Base-by-base conservation (phyloP, 1,284 basidiomycete species). In the Pulveroboletus sp. region DNA sequence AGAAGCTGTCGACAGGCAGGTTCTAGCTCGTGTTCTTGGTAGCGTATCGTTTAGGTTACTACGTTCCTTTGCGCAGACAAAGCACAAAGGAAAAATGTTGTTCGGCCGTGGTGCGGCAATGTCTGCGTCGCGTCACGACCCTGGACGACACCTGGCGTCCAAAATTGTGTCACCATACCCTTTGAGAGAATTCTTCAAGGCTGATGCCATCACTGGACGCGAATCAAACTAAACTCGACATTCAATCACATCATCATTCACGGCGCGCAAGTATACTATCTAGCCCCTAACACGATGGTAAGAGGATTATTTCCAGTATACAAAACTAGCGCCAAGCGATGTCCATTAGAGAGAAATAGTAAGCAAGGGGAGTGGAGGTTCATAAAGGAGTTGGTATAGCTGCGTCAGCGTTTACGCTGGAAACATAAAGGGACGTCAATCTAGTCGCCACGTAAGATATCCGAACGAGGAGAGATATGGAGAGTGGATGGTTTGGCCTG, bases 241-340 rank as follows among this genome's bases (percentile, higher is more conserved):
- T 49, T 38, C 10, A 36, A 49, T 20, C 33, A 31, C 31, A 52
- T 48, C 60, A 60, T 63, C 52, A 35, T 51, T 49, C 3, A 18
- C 40, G 38, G 45, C 24, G 36, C 49, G 51, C 40, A 48, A 28
- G 33, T 11, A 50, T 58, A 62, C 52, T 54, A 48, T 49, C 38
- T 25, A 55, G 44, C 39, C 17, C 44, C 20, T 18, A 29, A 25
- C 36, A 20, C 44, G 42, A 47, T 10, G 31, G 33, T 5, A 25
- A 25, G 26, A 39, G 46, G 40, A 15, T n/a, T 47, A 52, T 43
- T 39, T 7, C 39, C 38, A 51, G 60, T 28, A 51, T 61, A 54
- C 61, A 52, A 49, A 45, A 40, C 48, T 47, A 61, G 42, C 35
- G 38, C 42, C 15, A 22, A 42, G 43, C 42, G 50, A 55, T 60